Conservation (phyloP, 2,329 filamentous ascomycete species). For the Fusarium papillatum region DNA sequence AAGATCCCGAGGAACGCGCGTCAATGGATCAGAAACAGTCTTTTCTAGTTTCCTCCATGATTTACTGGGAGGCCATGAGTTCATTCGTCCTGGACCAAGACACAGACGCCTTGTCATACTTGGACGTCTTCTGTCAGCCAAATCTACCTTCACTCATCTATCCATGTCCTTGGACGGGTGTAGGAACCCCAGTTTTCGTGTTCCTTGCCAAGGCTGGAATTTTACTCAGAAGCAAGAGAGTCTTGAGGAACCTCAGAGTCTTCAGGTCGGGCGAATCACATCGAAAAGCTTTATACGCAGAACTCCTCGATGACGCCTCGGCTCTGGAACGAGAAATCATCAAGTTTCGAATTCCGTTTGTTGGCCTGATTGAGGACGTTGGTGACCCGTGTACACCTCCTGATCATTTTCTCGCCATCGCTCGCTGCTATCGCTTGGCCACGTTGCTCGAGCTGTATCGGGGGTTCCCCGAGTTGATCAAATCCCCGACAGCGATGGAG, state of each 20-base stretch:
- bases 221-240: conserved; percentile 16
- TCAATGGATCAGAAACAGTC: background rate
- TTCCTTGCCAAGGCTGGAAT: conserved; percentile 9
- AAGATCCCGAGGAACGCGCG: background rate
- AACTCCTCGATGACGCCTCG: conserved; percentile 13
- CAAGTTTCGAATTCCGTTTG: conserved; percentile 7
- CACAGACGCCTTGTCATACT: conserved; percentile 11
- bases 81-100: conserved; percentile 31
- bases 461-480: conserved; percentile 18
- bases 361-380: conserved; percentile 15
- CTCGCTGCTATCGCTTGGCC: conserved; percentile 18
- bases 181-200: conserved; percentile 19
- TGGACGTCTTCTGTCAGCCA: conserved; percentile 10
- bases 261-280: conserved; percentile 9
- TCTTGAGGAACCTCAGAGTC: background rate
- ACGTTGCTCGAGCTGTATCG: conserved; percentile 19
- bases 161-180: conserved; percentile 30
- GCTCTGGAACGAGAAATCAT: conserved; percentile 5
- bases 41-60: conserved; percentile 27
- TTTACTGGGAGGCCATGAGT: conserved; percentile 35
- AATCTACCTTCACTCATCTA: background rate
- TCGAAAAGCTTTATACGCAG: background rate
- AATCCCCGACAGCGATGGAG: background rate
- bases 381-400: conserved; percentile 12
- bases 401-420: conserved; percentile 11